Evolutionary conservation across 805 yeast species (phyloP).

Genomic region (Zygotorulaspora chibaensis): DNA sequence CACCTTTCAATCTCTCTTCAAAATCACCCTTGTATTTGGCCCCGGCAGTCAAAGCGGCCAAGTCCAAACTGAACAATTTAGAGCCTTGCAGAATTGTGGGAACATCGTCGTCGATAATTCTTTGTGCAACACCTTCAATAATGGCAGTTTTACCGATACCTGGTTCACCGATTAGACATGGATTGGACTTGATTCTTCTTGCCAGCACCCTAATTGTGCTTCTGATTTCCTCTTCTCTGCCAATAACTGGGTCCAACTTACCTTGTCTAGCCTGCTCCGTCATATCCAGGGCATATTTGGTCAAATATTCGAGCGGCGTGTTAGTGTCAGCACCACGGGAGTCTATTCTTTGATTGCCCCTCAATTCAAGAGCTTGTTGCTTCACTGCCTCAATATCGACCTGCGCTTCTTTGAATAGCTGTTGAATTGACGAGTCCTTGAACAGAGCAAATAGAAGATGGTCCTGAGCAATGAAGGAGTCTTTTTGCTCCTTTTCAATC

Average conservation of each 20-base stretch:
- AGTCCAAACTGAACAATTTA: constrained; percentile 79
- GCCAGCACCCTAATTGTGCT: constrained; percentile 91
- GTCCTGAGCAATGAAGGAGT: constrained; percentile 88
- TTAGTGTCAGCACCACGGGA: constrained; percentile 92
- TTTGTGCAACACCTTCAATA: constrained; percentile 97
- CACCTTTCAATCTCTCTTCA: constrained; percentile 97
- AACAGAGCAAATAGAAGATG: constrained; percentile 81
- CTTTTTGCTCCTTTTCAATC: constrained; percentile 83
- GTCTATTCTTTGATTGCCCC: constrained; percentile 90
- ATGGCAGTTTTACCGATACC: constrained; percentile 99
- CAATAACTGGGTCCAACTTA: constrained; percentile 95
- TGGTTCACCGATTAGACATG: constrained; percentile 96
- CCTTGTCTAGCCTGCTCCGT: constrained; percentile 93
- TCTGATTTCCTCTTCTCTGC: constrained; percentile 97
- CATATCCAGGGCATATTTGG: constrained; percentile 88
- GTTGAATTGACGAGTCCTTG: constrained; percentile 68
- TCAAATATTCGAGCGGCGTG: constrained; percentile 72
- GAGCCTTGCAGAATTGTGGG: constrained; percentile 82
- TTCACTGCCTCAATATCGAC: constrained; percentile 69
- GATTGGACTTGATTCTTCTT: constrained; percentile 95
- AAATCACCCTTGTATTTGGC: constrained; percentile 98
- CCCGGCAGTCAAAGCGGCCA: constrained; percentile 97
- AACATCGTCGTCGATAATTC: constrained; percentile 92
- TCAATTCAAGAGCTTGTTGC: constrained; percentile 69
- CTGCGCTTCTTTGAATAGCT: constrained; percentile 65